Evolutionary conservation across 495 filamentous ascomycete genomes (phyloP), one percentile per base, ranked within the genome.

Genomic region (Trichoderma virens): DNA sequence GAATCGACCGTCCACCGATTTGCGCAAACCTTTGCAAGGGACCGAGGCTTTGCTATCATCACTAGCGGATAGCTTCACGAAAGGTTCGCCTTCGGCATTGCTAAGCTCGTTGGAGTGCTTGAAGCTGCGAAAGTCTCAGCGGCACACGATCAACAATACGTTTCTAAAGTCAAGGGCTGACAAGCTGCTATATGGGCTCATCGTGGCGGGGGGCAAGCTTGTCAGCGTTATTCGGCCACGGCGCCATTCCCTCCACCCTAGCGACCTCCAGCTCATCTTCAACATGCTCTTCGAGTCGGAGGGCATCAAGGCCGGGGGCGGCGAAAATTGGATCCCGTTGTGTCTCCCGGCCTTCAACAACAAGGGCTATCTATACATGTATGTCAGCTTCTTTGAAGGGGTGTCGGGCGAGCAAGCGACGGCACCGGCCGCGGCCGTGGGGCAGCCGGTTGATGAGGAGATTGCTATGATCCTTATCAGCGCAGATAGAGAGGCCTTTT

Each of bases 281-380:
- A 97, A 97, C 69, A 98, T 99, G 95, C 85, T 99, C n/a, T 98
- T 97, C 67, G 93, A 95, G 72, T 91, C 93, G 3, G 88, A 89
- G 51, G 88, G 90, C 39, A 87, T 99, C 70, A 92, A 92, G 67
- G 75, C 78, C 8, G 91, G 89, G 5, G 94, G 92, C 31, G 93
- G 92, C 18, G 95, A 99, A 73, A 97, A 93, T 69, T 98, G 95
- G 95, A 93, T 97, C 41, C 95, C 95, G 2, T 82, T 99, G 8
- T 98, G 95, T 68, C 83, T 99, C 11, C 95, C 95, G 11, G 93
- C 92, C 6, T 99, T 99, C 79, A 99, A 99, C 78, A 96, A 90
- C 70, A 89, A 86, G 59, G 95, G 95, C n/a, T 98, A 94, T 72
- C 82, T 99, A 2, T 97, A 98, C 78, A 97, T 97, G 90, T 99